These are phyloP conservation scores for Sinapis alba DNA, from an alignment of 441 rosid genomes.

Conservation along the genomic window DNA sequence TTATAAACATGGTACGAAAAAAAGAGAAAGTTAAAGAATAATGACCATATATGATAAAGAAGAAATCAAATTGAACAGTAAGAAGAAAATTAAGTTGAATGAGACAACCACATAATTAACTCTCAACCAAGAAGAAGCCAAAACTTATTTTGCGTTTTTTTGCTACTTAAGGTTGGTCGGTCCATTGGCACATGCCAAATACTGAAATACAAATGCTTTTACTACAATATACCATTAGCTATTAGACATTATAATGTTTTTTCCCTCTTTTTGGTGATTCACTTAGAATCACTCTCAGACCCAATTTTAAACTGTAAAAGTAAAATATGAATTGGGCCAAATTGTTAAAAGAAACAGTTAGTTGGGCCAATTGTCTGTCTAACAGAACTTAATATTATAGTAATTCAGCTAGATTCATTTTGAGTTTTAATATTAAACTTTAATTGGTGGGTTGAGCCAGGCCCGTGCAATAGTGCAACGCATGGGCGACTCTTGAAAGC, in stretches of 20 bases:
- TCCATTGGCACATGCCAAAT: not conserved
- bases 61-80: not conserved
- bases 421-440: not conserved
- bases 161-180: not conserved
- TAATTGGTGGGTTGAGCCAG: slow-evolving; percentile 19
- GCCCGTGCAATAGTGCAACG: slow-evolving; percentile 37
- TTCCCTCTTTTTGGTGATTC: not conserved
- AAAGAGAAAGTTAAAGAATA: too few relatives aligned
- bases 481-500: slow-evolving; percentile 8
- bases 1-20: not conserved
- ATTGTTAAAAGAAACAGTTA: not conserved
- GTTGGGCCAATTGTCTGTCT: not conserved
- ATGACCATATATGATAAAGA: not conserved
- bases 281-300: not conserved
- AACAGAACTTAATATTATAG: too few relatives aligned
- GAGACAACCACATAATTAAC: not conserved
- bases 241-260: not conserved
- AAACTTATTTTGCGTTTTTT: not conserved
- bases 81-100: not conserved
- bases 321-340: not conserved
- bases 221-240: not conserved
- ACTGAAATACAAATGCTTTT: not conserved
- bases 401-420: not conserved
- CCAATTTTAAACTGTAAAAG: not conserved
- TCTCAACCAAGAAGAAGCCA: not conserved